phyloP scores from a whole-genome alignment of 2,329 filamentous ascomycete species.

The Claviceps sp. region DNA sequence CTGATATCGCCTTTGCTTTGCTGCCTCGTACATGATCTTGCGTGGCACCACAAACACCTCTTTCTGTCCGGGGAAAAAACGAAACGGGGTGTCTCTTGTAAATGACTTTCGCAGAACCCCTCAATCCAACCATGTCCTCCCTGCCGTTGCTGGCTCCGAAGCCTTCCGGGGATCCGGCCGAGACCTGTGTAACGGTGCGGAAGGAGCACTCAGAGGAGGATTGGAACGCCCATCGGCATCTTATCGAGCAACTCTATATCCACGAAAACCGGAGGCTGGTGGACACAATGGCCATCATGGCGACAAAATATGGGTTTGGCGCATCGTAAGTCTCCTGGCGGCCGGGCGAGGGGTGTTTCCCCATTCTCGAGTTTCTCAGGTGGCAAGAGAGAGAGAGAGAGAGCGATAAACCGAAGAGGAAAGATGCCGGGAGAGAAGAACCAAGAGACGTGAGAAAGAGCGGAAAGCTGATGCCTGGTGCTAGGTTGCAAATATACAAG shows the following conservation, averaged over 20 bases:
- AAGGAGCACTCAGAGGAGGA: constrained; percentile 24
- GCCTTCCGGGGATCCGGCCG: constrained; percentile 15
- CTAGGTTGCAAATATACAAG: constrained; percentile 26
- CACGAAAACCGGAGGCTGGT: constrained; percentile 22
- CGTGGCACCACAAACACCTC: not conserved
- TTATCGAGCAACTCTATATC: constrained; percentile 22
- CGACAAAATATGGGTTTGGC: constrained; percentile 21
- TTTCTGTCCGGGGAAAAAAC: not conserved
- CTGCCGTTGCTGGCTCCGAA: constrained; percentile 22
- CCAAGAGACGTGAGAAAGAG: not conserved
- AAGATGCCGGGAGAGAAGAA: not conserved
- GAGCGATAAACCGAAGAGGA: not conserved
- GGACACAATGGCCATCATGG: constrained; percentile 23
- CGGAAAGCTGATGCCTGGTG: not conserved
- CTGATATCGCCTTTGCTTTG: not conserved
- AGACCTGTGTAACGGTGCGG: constrained; percentile 11
- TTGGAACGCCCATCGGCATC: constrained; percentile 19
- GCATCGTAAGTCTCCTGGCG: constrained; percentile 20
- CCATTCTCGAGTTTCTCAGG: not conserved
- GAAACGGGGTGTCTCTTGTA: not conserved
- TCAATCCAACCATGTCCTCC: constrained; percentile 8
- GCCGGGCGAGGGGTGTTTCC: no score
- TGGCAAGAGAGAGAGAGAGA: not conserved
- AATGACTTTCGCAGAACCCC: no score
- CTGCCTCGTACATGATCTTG: not conserved